These are phyloP conservation scores for Arthrobotrys musiformis DNA, from an alignment of 2,329 filamentous ascomycete genomes.

Conservation along the genomic window DNA sequence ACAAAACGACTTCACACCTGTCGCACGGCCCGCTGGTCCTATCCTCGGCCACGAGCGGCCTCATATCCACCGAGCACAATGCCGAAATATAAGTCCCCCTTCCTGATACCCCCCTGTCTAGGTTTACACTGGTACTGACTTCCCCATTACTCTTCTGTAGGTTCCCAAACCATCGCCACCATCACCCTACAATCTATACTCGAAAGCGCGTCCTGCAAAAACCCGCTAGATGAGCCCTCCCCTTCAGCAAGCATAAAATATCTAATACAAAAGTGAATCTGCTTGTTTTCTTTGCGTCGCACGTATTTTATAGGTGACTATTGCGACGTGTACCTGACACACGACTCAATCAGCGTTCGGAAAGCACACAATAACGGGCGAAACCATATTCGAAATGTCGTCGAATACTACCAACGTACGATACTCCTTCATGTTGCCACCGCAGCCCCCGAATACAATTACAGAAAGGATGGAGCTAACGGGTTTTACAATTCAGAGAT, in stretches of 20 bases:
- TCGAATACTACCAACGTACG: constrained; percentile 96
- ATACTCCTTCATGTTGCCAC: too few relatives aligned
- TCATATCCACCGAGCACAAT: constrained; percentile 67
- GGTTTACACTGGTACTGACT: constrained; percentile 62
- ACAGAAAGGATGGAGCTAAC: constrained; percentile 2
- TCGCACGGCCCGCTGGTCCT: neutral
- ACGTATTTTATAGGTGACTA: constrained; percentile 75
- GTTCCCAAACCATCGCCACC: constrained; percentile 59
- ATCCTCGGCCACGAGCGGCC: constrained; percentile 8
- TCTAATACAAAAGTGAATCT: constrained; percentile 51
- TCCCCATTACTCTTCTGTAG: constrained; percentile 75
- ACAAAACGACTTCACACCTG: neutral
- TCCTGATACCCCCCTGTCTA: constrained; percentile 37
- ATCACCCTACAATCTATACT: neutral
- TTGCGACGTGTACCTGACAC: constrained; percentile 99
- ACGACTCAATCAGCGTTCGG: constrained; percentile 99
- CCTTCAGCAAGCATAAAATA: constrained; percentile 54
- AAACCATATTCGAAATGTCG: constrained; percentile 96
- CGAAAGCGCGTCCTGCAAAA: constrained; percentile 27
- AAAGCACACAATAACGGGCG: constrained; percentile 97
- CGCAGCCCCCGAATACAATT: too few relatives aligned
- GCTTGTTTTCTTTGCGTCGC: constrained; percentile 52
- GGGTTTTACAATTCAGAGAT: constrained; percentile 74
- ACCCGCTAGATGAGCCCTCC: constrained; percentile 58
- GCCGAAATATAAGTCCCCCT: constrained; percentile 80